A percentile compares a stretch with the other conserved stretches of the same genome.
phyloP scores from a whole-genome alignment of 345 rosid genomes.

The Trapa bicornis region DNA sequence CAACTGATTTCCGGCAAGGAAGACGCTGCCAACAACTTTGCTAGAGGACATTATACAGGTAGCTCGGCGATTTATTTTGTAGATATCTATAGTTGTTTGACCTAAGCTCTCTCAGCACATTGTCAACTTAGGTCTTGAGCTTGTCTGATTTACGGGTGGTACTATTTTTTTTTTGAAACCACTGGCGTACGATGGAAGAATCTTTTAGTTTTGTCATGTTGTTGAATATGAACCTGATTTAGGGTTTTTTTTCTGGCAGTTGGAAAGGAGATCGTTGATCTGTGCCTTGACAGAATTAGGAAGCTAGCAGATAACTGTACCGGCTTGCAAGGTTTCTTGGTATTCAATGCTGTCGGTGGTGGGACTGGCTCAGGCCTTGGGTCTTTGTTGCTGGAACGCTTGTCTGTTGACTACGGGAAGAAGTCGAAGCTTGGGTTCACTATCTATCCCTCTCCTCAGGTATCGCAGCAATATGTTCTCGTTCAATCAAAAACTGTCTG shows the following conservation, averaged over 20 bases:
- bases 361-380: slow-evolving; percentile 59
- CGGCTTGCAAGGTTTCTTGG: slow-evolving; percentile 53
- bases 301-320: slow-evolving; percentile 53
- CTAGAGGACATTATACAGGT: slow-evolving; percentile 63
- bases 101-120: neutral
- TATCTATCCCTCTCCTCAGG: slow-evolving; percentile 61
- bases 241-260: slow-evolving; percentile 20
- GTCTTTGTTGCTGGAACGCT: slow-evolving; percentile 41
- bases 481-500: neutral
- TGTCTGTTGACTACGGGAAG: slow-evolving; percentile 50
- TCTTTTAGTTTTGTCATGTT: neutral
- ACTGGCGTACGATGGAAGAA: neutral
- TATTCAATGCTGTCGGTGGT: slow-evolving; percentile 57
- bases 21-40: slow-evolving; percentile 63
- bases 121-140: neutral
- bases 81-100: neutral
- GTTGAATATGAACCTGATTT: neutral
- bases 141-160: neutral
- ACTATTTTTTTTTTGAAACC: neutral
- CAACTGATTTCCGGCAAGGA: slow-evolving; percentile 67
- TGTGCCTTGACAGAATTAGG: slow-evolving; percentile 53
- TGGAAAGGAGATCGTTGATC: slow-evolving; percentile 56
- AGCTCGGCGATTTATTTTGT: neutral
- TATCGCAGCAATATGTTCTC: slow-evolving; percentile 12
- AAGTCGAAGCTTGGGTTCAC: slow-evolving; percentile 56